Conservation (phyloP, 768 basidiomycete species). For the Xerocomellus dryophilus region DNA sequence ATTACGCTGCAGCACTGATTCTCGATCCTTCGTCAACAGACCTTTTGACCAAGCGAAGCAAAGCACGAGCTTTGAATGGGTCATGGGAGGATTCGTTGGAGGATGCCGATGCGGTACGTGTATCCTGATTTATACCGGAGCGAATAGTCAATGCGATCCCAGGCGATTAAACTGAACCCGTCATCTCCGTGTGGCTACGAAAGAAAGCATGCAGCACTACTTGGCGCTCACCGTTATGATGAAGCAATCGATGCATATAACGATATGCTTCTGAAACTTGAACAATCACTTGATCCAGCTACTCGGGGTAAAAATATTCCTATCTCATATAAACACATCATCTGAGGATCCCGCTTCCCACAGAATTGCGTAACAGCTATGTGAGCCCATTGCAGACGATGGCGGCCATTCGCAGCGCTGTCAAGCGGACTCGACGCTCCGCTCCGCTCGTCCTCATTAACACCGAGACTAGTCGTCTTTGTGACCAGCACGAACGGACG, state of each 20-base stretch:
- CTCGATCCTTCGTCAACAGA: neutral
- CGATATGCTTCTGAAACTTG: neutral
- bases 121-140: neutral
- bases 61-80: neutral
- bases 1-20: neutral
- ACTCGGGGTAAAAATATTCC: neutral
- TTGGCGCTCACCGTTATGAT: neutral
- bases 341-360: neutral
- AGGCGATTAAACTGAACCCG: conserved; percentile 4
- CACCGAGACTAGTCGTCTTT: neutral
- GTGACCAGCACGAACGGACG: neutral
- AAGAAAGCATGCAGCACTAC: conserved; percentile 1
- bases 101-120: neutral
- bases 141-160: neutral
- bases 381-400: neutral
- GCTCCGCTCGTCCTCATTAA: neutral
- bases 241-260: neutral
- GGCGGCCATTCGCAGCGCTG: neutral
- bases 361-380: neutral
- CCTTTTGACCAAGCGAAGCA: neutral
- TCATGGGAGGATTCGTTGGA: neutral
- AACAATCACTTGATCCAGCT: neutral
- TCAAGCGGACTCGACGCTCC: neutral
- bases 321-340: neutral
- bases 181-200: conserved; percentile 2